These are phyloP conservation scores for Tylopilus subfusipes DNA, from an alignment of 768 basidiomycete species.

Conservation along the genomic window DNA sequence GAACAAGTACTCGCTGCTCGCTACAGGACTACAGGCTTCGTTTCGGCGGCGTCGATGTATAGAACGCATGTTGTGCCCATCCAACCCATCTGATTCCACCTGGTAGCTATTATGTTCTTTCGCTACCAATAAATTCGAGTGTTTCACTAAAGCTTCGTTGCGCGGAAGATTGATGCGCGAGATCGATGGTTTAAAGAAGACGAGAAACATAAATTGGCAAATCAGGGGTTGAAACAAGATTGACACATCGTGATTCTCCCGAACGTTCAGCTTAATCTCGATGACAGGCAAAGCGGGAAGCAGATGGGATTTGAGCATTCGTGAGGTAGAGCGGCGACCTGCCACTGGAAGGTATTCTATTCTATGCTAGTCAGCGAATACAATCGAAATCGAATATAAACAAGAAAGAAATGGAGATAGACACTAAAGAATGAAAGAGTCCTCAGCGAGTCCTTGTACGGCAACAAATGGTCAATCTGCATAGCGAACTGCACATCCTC, in stretches of 20 bases:
- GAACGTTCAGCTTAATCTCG: not conserved
- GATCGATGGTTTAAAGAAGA: not conserved
- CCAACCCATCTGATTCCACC: not conserved
- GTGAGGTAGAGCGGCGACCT: not conserved
- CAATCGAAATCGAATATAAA: not conserved
- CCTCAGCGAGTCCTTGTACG: too few species aligned
- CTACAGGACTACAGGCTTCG: not conserved
- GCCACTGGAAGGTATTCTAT: not conserved
- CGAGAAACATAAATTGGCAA: not conserved
- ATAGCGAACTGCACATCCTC: not conserved
- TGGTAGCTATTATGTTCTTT: too few species aligned
- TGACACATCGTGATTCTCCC: not conserved
- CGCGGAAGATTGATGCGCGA: not conserved
- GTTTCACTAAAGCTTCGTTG: not conserved
- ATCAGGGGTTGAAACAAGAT: not conserved
- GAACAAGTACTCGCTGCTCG: too few species aligned
- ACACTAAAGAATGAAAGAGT: not conserved
- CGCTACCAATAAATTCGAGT: not conserved
- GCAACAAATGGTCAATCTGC: not conserved
- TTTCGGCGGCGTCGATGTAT: not conserved
- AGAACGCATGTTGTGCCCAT: not conserved
- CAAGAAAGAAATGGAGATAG: not conserved
- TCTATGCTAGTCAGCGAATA: not conserved
- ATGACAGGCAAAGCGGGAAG: not conserved
- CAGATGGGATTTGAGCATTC: not conserved